Evolutionary conservation across 2,329 filamentous ascomycete genomes (phyloP).

Genomic region (Fusarium agapanthi): DNA sequence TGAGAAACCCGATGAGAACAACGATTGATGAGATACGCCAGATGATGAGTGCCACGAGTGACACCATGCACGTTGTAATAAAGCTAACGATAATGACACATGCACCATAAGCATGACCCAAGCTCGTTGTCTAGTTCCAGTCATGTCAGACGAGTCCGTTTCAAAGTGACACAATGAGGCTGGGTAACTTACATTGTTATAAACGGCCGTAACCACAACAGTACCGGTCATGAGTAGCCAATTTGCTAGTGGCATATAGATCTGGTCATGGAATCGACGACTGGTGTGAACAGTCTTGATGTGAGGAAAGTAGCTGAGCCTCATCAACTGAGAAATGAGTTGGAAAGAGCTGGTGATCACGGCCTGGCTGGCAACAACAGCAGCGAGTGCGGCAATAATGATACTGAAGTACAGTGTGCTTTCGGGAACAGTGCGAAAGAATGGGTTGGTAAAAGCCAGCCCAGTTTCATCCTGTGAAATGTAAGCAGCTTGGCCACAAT

Average conservation of each 20-base stretch:
- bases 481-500: conserved; percentile 78
- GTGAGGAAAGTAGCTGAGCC: conserved; percentile 75
- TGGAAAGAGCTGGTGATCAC: conserved; percentile 82
- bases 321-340: conserved; percentile 76
- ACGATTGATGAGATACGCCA: conserved; percentile 70
- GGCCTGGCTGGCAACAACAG: conserved; percentile 80
- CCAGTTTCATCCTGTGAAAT: conserved; percentile 66
- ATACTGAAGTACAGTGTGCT: conserved; percentile 74
- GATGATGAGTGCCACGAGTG: conserved; percentile 75
- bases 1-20: conserved; percentile 69
- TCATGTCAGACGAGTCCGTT: background rate
- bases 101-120: conserved; percentile 80
- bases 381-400: conserved; percentile 73
- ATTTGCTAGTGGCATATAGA: conserved; percentile 80
- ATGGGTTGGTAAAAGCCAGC: conserved; percentile 66
- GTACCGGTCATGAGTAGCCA: conserved; percentile 81
- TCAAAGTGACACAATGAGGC: background rate
- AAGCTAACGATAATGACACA: conserved; percentile 85
- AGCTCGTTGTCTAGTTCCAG: conserved; percentile 61
- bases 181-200: conserved; percentile 66
- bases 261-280: conserved; percentile 74
- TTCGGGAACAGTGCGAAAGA: conserved; percentile 74
- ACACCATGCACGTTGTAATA: conserved; percentile 78
- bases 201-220: conserved; percentile 77
- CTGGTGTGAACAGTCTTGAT: conserved; percentile 79